Conservation (phyloP, 176 grass and related monocot genomes). For the Oryza longistaminata region DNA sequence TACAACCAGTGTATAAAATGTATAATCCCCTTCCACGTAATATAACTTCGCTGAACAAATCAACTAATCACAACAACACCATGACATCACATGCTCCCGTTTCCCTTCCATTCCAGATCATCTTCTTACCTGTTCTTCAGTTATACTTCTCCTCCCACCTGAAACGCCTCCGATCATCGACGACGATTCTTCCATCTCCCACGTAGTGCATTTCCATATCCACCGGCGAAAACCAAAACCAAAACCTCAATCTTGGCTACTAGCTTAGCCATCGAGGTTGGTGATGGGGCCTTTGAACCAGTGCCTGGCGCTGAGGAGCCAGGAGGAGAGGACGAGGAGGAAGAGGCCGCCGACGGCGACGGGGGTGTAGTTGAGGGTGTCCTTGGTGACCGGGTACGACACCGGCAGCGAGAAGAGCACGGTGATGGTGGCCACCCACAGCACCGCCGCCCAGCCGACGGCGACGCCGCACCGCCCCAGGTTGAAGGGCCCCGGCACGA, state of each 20-base stretch:
- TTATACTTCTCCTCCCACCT: too few species aligned
- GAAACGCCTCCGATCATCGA: too few species aligned
- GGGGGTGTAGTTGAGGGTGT: constrained; percentile 79
- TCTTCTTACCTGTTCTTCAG: background rate
- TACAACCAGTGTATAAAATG: background rate
- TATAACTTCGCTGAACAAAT: background rate
- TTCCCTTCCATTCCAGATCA: background rate
- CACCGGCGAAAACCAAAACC: too few species aligned
- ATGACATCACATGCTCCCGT: background rate
- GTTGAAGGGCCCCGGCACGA: constrained; percentile 76
- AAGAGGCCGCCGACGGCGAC: constrained; percentile 72
- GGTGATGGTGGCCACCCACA: constrained; percentile 97
- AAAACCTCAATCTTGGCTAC: background rate
- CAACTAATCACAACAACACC: background rate
- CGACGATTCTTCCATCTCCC: too few species aligned
- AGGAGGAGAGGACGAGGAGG: constrained; percentile 50
- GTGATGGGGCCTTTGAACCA: constrained; percentile 85
- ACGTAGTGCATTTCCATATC: too few species aligned
- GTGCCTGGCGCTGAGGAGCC: constrained; percentile 63
- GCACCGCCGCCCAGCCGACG: constrained; percentile 75
- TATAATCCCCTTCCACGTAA: background rate
- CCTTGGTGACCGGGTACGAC: constrained; percentile 77
- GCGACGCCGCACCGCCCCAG: constrained; percentile 65
- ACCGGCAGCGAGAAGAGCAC: constrained; percentile 91
- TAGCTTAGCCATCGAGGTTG: constrained; percentile 36